Evolutionary conservation across 1,284 basidiomycete species (phyloP).

Genomic region (Rhodotorula sp.): DNA sequence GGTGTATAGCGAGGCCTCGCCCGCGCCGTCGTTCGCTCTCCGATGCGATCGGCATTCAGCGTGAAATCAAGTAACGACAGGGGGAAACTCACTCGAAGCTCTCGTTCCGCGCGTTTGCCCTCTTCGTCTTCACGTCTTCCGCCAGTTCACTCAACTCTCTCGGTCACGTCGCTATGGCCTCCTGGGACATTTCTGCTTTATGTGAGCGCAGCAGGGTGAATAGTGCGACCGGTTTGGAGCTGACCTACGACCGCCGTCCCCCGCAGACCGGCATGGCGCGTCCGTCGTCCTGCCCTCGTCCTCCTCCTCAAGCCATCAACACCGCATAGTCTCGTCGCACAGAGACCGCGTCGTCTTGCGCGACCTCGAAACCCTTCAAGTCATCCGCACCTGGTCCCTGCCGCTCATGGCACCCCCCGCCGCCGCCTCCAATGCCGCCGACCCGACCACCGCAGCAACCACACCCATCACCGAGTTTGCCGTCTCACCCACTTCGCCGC

Average conservation of each 20-base stretch:
- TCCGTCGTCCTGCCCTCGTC: slow-evolving; percentile 2
- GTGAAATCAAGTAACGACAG: too few species aligned
- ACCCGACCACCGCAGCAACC: not conserved
- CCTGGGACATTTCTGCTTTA: slow-evolving; percentile 29
- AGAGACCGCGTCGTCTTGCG: slow-evolving; percentile 22
- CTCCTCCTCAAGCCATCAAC: not conserved
- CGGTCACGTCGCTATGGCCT: not conserved
- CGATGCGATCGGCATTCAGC: too few species aligned
- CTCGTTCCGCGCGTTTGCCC: too few species aligned
- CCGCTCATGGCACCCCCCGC: not conserved
- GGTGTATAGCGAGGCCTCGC: too few species aligned
- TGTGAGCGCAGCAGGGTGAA: not conserved
- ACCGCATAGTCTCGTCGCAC: slow-evolving; percentile 17
- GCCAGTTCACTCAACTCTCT: not conserved
- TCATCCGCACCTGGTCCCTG: slow-evolving; percentile 31
- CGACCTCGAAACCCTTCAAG: slow-evolving; percentile 1
- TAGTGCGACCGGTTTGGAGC: too few species aligned
- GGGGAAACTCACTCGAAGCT: too few species aligned
- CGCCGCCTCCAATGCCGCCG: not conserved
- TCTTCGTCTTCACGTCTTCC: too few species aligned
- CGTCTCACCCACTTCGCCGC: not conserved
- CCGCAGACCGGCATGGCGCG: slow-evolving; percentile 6
- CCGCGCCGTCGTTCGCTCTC: too few species aligned
- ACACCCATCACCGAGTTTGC: slow-evolving; percentile 3
- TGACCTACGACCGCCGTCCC: too few species aligned